phyloP scores from a whole-genome alignment of 23 red algal species.

The Gracilaria caudata region DNA sequence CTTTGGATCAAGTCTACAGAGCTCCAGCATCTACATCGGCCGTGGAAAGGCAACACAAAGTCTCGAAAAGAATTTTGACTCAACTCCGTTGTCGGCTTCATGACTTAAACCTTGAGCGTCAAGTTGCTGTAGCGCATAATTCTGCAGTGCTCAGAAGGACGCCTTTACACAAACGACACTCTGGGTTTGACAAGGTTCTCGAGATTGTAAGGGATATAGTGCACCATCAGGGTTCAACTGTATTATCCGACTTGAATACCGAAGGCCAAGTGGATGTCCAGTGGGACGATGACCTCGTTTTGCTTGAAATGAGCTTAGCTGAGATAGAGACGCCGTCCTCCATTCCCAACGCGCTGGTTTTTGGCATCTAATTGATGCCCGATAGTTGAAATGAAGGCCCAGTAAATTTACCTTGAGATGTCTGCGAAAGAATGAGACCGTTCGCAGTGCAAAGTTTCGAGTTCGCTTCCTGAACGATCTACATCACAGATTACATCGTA shows the following conservation, averaged over 20 bases:
- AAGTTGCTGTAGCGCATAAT: conserved; percentile 36
- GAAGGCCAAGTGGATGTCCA: neutral
- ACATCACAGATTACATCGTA: no score
- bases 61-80: neutral
- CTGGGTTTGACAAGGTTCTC: neutral
- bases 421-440: no score
- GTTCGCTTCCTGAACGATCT: no score
- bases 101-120: neutral
- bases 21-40: conserved; percentile 1
- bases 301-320: neutral
- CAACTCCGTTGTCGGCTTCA: neutral
- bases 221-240: neutral
- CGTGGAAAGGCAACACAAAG: neutral
- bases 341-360: neutral
- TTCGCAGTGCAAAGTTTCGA: no score
- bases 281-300: neutral
- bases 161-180: neutral
- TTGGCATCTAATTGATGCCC: neutral
- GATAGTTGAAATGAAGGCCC: no score
- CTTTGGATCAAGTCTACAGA: neutral
- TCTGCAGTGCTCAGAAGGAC: neutral
- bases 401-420: no score
- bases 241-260: neutral
- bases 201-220: neutral
- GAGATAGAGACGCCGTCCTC: neutral